Evolutionary conservation across 169 alveolate species (phyloP).

Genomic region (Theileria orientalis): DNA sequence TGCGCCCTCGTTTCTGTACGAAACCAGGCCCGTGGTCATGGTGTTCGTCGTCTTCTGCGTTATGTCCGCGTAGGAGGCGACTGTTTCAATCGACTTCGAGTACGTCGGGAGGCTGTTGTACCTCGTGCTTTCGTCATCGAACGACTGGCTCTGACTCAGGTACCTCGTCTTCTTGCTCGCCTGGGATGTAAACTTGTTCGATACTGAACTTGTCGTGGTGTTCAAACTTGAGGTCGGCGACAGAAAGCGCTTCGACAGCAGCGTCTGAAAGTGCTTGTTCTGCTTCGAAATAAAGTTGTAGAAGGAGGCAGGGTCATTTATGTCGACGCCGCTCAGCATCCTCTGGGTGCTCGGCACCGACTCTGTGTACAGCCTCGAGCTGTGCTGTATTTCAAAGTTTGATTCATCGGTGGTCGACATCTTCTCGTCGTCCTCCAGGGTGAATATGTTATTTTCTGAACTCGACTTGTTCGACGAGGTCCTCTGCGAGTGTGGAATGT

Average conservation of each 20-base stretch:
- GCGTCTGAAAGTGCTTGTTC: conserved; percentile 30
- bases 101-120: background rate
- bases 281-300: conserved; percentile 49
- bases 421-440: background rate
- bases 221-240: conserved; percentile 3
- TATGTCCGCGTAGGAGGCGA: conserved; percentile 1
- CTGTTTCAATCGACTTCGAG: conserved; percentile 7
- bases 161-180: background rate
- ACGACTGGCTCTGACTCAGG: background rate
- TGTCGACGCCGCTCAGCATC: background rate
- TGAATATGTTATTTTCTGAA: background rate
- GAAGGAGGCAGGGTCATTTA: conserved; percentile 20
- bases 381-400: background rate
- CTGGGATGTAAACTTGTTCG: background rate
- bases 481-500: background rate
- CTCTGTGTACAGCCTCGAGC: background rate
- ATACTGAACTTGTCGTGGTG: conserved; percentile 3
- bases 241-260: conserved; percentile 16
- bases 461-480: background rate
- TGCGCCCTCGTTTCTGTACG: background rate
- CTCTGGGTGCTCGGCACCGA: conserved; percentile 4
- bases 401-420: background rate
- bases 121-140: background rate
- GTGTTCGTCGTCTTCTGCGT: conserved; percentile 5
- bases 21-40: conserved; percentile 13